Base-by-base conservation (phyloP, 2,329 filamentous ascomycete genomes). In the Teratosphaeria pseudoeucalypti region DNA sequence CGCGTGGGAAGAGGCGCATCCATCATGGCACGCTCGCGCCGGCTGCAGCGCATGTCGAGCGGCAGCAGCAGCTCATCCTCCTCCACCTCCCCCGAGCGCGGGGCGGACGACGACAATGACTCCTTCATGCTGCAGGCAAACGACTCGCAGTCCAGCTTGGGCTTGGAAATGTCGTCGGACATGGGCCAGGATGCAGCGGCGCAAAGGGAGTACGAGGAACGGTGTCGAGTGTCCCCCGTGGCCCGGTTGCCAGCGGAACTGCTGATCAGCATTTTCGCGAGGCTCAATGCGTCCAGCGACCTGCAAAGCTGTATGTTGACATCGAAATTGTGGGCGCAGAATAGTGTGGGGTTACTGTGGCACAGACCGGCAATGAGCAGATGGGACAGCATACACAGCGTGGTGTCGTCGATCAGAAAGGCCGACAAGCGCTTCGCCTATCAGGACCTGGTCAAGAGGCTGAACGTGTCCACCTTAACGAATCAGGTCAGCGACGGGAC, bases 331-430 rank as follows among this genome's bases (percentile, higher is more conserved):
- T 99, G 94, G 94, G 89, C 94, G 32, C 82, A 88, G 63, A 96
- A 96, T 71, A 87, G 89, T 57, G 94, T 97, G 66, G 92, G 94
- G 64, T 82, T 96, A 65, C 81, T 99, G 26, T 99, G 94, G 94
- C 92, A 96, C 74, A 84, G 94, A 47, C 94, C 94, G 1, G 86
- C 90, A 32, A 97, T 94, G 77, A 91, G 88, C 68, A 90, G 85
- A 67, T 96, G 90, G 88, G 76, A 81, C 12, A 91, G 91, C 71
- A 85, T 96, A 68, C 80, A 85, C 68, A 87, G 79, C 65, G 94
- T 99, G 65, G 92, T 91, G 70, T 80, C 82, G 60, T 92, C 92
- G 1, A 83, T 96, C 39, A 82, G 84, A 54, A 81, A 85, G 32
- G 77, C 82, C 37, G 77, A 85, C n/a, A 87, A 89, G 65, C 92